Conservation (phyloP, 768 basidiomycete genomes). For the Termitomyces sp. region DNA sequence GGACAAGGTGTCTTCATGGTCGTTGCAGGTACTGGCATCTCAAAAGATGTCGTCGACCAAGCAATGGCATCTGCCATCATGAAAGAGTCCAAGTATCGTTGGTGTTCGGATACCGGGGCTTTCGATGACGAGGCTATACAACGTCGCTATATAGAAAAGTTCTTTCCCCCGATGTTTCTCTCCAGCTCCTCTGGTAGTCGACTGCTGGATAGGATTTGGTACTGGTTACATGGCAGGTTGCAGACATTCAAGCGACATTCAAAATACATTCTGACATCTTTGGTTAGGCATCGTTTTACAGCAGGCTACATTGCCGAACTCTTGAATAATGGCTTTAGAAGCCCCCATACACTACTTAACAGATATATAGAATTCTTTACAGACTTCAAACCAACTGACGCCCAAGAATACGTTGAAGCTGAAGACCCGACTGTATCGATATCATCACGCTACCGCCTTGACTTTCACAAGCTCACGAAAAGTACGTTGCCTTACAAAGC, state of each 20-base stretch:
- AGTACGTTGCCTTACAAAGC: slow-evolving; percentile 22
- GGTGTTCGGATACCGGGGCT: slow-evolving; percentile 43
- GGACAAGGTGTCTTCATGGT: slow-evolving; percentile 40
- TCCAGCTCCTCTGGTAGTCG: slow-evolving; percentile 24
- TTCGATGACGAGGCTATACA: slow-evolving; percentile 33
- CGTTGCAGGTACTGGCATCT: slow-evolving; percentile 43
- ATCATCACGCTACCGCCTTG: slow-evolving; percentile 33
- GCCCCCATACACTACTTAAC: slow-evolving; percentile 38
- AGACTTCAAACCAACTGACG: slow-evolving; percentile 36
- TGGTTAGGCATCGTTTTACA: slow-evolving; percentile 40
- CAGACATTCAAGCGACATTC: not conserved
- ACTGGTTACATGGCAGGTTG: slow-evolving; percentile 45
- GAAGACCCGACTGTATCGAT: slow-evolving; percentile 28
- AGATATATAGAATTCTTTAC: slow-evolving; percentile 39
- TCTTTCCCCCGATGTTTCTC: slow-evolving; percentile 30
- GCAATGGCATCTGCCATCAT: slow-evolving; percentile 44
- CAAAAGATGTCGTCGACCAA: slow-evolving; percentile 40
- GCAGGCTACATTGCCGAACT: slow-evolving; percentile 40
- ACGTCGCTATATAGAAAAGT: slow-evolving; percentile 32
- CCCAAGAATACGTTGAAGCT: slow-evolving; percentile 21
- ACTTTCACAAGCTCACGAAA: slow-evolving; percentile 40
- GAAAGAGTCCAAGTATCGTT: slow-evolving; percentile 43
- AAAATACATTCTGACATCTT: not conserved
- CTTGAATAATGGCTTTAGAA: slow-evolving; percentile 32
- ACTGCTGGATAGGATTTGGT: slow-evolving; percentile 36